Evolutionary conservation across 805 yeast species (phyloP).

Genomic region (Blastobotrys robertii): DNA sequence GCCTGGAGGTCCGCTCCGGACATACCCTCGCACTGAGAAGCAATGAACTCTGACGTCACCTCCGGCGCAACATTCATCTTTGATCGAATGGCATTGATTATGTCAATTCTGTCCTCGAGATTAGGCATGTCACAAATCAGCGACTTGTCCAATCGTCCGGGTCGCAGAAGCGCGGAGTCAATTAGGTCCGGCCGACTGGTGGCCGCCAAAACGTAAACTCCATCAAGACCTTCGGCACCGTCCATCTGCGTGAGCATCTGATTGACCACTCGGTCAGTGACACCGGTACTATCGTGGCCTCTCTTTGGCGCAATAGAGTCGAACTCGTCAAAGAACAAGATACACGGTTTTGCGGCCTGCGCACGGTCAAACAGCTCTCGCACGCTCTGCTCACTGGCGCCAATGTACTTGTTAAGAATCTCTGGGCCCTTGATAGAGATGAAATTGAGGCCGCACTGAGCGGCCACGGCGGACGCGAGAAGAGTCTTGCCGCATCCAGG

Average conservation of each 20-base stretch:
- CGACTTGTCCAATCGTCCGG: slow-evolving; percentile 91
- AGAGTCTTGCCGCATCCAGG: slow-evolving; percentile 98
- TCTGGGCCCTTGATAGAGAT: slow-evolving; percentile 95
- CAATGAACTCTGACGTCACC: slow-evolving; percentile 47
- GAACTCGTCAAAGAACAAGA: slow-evolving; percentile 88
- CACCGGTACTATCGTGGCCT: slow-evolving; percentile 96
- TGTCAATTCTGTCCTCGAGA: slow-evolving; percentile 60
- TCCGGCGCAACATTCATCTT: slow-evolving; percentile 50
- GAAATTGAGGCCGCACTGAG: slow-evolving; percentile 87
- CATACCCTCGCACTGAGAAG: slow-evolving; percentile 57
- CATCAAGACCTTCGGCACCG: slow-evolving; percentile 97
- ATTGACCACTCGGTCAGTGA: slow-evolving; percentile 94
- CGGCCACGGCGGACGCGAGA: slow-evolving; percentile 86
- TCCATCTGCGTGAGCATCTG: slow-evolving; percentile 98
- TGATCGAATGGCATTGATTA: slow-evolving; percentile 42
- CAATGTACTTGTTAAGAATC: slow-evolving; percentile 87
- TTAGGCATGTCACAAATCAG: slow-evolving; percentile 84
- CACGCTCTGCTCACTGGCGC: slow-evolving; percentile 93
- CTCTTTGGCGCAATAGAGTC: slow-evolving; percentile 97
- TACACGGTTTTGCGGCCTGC: slow-evolving; percentile 88
- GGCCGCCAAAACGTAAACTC: slow-evolving; percentile 94
- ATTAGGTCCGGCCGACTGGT: slow-evolving; percentile 93
- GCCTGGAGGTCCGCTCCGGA: slow-evolving; percentile 97
- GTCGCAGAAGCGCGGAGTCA: slow-evolving; percentile 88
- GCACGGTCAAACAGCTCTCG: slow-evolving; percentile 91